phyloP scores from a whole-genome alignment of 768 basidiomycete species.

The Clathrus columnatus region DNA sequence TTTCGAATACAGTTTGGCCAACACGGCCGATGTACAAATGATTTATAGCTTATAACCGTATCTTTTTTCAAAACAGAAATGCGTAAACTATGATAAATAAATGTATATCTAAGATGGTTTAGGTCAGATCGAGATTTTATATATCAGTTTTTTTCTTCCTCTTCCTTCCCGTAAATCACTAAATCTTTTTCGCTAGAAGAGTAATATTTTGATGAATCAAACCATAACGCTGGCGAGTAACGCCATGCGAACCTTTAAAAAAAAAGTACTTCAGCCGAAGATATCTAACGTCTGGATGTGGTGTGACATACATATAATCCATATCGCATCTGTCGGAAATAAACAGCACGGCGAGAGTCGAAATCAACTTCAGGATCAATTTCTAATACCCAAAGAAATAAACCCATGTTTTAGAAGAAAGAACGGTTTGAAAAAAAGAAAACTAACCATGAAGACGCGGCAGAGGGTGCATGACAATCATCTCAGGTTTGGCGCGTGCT shows the following conservation, averaged over 20 bases:
- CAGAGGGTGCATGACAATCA: slow-evolving; percentile 99
- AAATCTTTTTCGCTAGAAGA: too few relatives aligned
- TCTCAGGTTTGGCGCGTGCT: slow-evolving; percentile 87
- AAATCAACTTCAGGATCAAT: slow-evolving; percentile 99
- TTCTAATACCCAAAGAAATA: slow-evolving; percentile 44
- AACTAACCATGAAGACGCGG: slow-evolving; percentile 78
- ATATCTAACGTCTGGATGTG: neutral
- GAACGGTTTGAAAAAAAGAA: neutral
- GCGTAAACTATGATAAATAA: too few relatives aligned
- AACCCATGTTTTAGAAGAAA: neutral
- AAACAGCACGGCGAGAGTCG: slow-evolving; percentile 86
- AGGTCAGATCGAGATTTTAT: too few relatives aligned
- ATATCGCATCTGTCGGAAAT: slow-evolving; percentile 98
- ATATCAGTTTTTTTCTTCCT: too few relatives aligned
- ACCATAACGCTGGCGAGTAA: slow-evolving; percentile 62
- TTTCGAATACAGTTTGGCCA: too few relatives aligned
- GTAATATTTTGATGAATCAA: too few relatives aligned
- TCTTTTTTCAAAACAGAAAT: too few relatives aligned
- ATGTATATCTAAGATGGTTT: too few relatives aligned
- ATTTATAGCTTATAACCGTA: too few relatives aligned
- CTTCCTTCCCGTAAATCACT: neutral
- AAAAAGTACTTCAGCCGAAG: neutral
- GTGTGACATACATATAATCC: slow-evolving; percentile 84
- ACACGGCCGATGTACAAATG: too few relatives aligned
- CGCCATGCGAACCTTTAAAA: slow-evolving; percentile 69